phyloP scores from a whole-genome alignment of 2,329 filamentous ascomycete genomes.

The Fusarium sp. region DNA sequence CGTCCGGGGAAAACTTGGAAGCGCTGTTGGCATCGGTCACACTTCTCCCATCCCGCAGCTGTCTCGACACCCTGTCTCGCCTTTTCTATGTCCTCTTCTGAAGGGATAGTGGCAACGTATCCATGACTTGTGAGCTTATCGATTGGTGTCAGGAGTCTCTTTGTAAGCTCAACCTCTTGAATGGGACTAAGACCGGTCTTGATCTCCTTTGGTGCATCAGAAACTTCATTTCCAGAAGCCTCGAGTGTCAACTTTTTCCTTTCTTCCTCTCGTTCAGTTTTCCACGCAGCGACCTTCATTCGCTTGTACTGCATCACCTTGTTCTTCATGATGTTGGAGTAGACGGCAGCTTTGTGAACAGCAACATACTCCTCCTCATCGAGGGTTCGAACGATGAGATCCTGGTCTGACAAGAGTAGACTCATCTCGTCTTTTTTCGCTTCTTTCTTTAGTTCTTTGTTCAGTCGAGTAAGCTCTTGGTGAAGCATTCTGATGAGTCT shows the following conservation, averaged over 20 bases:
- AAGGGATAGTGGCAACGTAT: conserved; percentile 78
- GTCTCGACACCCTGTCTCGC: conserved; percentile 73
- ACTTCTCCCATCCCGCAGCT: conserved; percentile 83
- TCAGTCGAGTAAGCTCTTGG: conserved; percentile 73
- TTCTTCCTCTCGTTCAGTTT: conserved; percentile 63
- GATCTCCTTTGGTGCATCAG: conserved; percentile 62
- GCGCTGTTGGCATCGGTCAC: conserved; percentile 84
- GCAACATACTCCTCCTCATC: conserved; percentile 85
- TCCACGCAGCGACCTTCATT: conserved; percentile 79
- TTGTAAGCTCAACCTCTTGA: conserved; percentile 76
- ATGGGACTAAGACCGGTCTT: conserved; percentile 74
- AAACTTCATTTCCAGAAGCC: conserved; percentile 47
- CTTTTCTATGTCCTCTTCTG: conserved; percentile 71
- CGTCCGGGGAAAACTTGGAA: conserved; percentile 95
- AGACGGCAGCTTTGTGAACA: conserved; percentile 74
- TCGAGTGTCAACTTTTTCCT: conserved; percentile 52
- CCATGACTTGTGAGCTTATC: conserved; percentile 72
- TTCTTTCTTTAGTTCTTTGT: conserved; percentile 68
- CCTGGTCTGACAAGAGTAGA: conserved; percentile 70
- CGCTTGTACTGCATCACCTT: conserved; percentile 80
- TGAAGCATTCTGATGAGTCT: conserved; percentile 72
- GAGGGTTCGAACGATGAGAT: conserved; percentile 74
- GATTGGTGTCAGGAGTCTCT: conserved; percentile 72
- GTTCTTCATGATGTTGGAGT: conserved; percentile 85
- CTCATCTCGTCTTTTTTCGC: conserved; percentile 59